These are phyloP conservation scores for Saccharomyces hybrid DNA, from an alignment of 1,139 yeast species.

Conservation along the genomic window DNA sequence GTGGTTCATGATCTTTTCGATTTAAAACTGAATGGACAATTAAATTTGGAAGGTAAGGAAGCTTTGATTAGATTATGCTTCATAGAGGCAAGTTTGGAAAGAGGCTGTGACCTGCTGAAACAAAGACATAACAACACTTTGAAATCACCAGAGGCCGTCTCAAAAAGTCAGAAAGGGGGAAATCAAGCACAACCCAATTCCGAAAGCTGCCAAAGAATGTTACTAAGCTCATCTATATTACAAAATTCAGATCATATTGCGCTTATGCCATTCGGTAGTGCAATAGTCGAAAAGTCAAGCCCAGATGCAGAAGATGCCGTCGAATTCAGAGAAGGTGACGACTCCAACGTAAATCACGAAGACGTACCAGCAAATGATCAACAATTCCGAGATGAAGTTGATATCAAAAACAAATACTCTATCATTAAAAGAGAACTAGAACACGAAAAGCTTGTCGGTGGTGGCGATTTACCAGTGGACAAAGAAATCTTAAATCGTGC, in stretches of 20 bases:
- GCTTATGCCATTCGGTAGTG: slow-evolving; percentile 32
- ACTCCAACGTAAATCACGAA: slow-evolving; percentile 14
- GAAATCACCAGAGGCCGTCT: neutral
- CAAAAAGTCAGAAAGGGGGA: neutral
- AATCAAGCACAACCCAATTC: slow-evolving; percentile 1
- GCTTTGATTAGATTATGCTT: slow-evolving; percentile 60
- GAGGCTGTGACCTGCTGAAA: slow-evolving; percentile 50
- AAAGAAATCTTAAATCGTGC: slow-evolving; percentile 17
- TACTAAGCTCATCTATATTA: slow-evolving; percentile 20
- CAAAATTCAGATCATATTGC: slow-evolving; percentile 31
- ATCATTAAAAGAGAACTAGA: slow-evolving; percentile 12
- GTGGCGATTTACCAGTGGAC: slow-evolving; percentile 8
- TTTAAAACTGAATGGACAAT: slow-evolving; percentile 45
- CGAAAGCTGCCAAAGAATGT: slow-evolving; percentile 5
- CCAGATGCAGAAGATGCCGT: slow-evolving; percentile 27
- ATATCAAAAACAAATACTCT: slow-evolving; percentile 4
- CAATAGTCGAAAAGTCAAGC: slow-evolving; percentile 20
- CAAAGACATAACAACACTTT: slow-evolving; percentile 16
- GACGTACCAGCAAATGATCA: slow-evolving; percentile 8
- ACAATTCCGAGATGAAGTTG: slow-evolving; percentile 2
- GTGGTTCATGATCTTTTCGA: slow-evolving; percentile 52
- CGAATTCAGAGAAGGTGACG: slow-evolving; percentile 15
- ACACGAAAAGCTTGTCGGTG: slow-evolving; percentile 1
- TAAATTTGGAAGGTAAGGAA: slow-evolving; percentile 65
- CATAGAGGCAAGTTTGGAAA: slow-evolving; percentile 62